These are phyloP conservation scores for Trichaptum fuscoviolaceum DNA, from an alignment of 768 basidiomycete species.

Conservation along the genomic window DNA sequence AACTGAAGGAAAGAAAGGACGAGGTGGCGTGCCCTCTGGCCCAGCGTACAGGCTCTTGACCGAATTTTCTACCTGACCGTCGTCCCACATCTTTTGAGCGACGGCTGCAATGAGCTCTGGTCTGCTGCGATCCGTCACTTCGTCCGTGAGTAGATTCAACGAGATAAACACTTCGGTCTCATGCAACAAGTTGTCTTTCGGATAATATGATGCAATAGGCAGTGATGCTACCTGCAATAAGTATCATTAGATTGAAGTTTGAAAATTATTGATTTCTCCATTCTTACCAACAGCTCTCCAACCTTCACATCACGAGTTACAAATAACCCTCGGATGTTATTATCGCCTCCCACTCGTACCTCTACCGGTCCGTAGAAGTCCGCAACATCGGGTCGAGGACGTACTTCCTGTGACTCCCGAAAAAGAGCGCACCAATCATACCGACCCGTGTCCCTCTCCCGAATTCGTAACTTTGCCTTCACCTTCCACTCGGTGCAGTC, in stretches of 20 bases:
- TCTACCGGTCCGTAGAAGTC: conserved; percentile 1
- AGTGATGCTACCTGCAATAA: background rate
- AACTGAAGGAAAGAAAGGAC: background rate
- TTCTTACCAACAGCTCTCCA: background rate
- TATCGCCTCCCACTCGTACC: background rate
- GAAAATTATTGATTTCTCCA: background rate
- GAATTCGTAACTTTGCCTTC: background rate
- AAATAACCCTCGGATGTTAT: background rate
- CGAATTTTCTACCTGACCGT: background rate
- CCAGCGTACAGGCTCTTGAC: background rate
- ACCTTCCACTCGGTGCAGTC: background rate
- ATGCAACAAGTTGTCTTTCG: background rate
- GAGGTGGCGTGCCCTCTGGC: background rate
- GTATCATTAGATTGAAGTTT: background rate
- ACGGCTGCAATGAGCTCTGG: background rate
- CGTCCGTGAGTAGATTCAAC: background rate
- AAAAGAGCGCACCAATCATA: background rate
- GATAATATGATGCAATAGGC: background rate
- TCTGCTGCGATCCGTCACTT: background rate
- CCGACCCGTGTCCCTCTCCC: background rate
- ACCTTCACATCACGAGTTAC: conserved; percentile 2
- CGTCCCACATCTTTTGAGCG: conserved; percentile 5
- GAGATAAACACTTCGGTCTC: background rate
- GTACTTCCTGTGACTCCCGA: background rate
- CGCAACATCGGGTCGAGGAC: background rate